Evolutionary conservation across 1,139 yeast genomes (phyloP).

Genomic region (Taphrina populina): DNA sequence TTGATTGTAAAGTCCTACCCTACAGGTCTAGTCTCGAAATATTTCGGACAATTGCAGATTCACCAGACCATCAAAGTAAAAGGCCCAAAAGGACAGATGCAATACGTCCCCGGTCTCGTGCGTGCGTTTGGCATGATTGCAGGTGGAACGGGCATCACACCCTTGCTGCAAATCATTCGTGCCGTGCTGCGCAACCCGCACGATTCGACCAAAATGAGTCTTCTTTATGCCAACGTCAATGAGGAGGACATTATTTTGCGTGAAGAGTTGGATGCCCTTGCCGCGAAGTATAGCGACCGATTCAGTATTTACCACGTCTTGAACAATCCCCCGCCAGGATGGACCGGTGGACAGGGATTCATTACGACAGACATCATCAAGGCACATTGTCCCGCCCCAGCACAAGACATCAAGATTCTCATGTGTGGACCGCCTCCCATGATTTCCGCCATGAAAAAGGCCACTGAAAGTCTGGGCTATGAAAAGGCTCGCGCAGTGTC

Average conservation of each 20-base stretch:
- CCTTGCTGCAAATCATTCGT: conserved; percentile 84
- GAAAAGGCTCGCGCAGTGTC: conserved; percentile 87
- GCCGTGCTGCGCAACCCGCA: conserved; percentile 73
- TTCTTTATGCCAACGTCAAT: conserved; percentile 76
- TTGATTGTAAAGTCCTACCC: conserved; percentile 86
- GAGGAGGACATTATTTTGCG: conserved; percentile 76
- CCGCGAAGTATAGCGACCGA: conserved; percentile 57
- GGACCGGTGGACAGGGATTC: conserved; percentile 82
- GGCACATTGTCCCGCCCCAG: conserved; percentile 63
- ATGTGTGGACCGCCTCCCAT: conserved; percentile 91
- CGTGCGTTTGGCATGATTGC: conserved; percentile 81
- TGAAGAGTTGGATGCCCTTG: conserved; percentile 73
- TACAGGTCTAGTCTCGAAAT: conserved; percentile 80
- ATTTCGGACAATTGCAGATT: conserved; percentile 64
- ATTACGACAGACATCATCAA: conserved; percentile 75
- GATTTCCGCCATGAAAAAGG: conserved; percentile 77
- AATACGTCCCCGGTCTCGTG: conserved; percentile 78
- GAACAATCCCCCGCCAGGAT: conserved; percentile 68
- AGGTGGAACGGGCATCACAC: conserved; percentile 92
- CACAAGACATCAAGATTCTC: conserved; percentile 67
- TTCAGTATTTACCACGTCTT: conserved; percentile 73
- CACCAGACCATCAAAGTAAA: conserved; percentile 73
- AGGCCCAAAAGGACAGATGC: conserved; percentile 94
- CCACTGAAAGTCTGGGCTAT: conserved; percentile 72
- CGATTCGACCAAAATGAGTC: conserved; percentile 69